Evolutionary conservation across 108 stramenopile species (phyloP).

Genomic region (Schizochytrium sp.): DNA sequence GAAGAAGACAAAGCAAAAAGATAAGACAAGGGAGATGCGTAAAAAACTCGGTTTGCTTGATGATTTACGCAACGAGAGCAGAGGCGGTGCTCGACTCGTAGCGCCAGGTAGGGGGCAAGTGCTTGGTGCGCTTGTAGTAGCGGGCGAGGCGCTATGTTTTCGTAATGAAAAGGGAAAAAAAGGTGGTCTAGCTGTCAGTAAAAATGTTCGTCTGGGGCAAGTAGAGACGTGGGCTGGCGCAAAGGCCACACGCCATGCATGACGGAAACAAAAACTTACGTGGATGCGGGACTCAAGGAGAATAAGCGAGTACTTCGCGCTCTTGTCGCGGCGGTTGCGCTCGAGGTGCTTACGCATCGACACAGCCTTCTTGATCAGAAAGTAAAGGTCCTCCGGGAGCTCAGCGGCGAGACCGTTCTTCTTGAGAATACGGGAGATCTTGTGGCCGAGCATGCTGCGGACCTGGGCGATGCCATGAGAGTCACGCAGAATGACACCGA

Average conservation of each 20-base stretch:
- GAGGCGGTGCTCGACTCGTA: conserved; percentile 96
- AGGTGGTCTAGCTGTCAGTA: background rate
- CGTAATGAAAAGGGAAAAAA: background rate
- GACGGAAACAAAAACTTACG: conserved; percentile 19
- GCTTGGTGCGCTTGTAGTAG: conserved; percentile 94
- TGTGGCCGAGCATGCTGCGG: conserved; percentile 90
- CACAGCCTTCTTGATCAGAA: conserved; percentile 99
- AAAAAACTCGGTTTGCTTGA: background rate
- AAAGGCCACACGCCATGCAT: no score
- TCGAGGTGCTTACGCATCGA: conserved; percentile 99
- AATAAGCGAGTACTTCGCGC: conserved; percentile 99
- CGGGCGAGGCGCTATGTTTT: conserved; percentile 70
- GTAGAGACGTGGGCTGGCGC: no score
- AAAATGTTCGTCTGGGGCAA: background rate
- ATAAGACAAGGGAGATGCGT: background rate
- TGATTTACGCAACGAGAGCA: conserved; percentile 90
- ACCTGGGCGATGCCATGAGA: conserved; percentile 95
- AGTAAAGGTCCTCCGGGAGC: conserved; percentile 99
- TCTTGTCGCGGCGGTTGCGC: conserved; percentile 98
- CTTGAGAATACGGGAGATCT: conserved; percentile 98
- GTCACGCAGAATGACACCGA: conserved; percentile 96
- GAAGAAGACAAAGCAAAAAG: no score
- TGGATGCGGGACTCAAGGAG: conserved; percentile 98
- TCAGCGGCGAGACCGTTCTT: conserved; percentile 96
- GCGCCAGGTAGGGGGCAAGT: conserved; percentile 98